Base-by-base conservation (phyloP, 1,284 basidiomycete genomes). In the Boletus sp. region DNA sequence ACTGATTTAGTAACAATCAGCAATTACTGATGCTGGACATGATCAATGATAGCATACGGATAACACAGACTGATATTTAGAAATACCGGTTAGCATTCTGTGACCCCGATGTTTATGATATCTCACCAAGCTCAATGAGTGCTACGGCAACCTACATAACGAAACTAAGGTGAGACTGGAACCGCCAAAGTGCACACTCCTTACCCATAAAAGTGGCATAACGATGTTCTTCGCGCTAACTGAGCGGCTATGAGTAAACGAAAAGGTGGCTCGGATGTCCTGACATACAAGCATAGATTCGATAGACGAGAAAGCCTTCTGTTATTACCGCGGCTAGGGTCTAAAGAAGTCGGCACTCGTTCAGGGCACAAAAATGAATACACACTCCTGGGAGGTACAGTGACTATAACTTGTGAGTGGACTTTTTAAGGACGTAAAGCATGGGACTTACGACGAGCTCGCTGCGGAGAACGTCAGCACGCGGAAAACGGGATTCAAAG, bases 281-380 rank as follows among this genome's bases (percentile, higher is more conserved):
- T n/a, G 10, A 41, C 53, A 6, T 19, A 55, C 53, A 50, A 27
- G 35, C 4, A 8, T 60, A 57, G 12, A 57, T 33, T 22, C 57
- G 47, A 34, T 47, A 27, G 12, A 57, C 27, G 9, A 57, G 55
- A 39, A 45, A 57, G 0, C 46, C 39, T 36, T 60, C 52, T 2
- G 48, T 44, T 8, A 7, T 27, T 30, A 38, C 2, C 13, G 36
- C 27, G 9, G 17, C 44, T 4, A 45, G 10, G 7, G 8, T n/a
- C 44, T 46, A 37, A 39, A 38, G 6, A 26, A 12, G 10, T 46
- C 13, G 41, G 30, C 5, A 40, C 12, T 9, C 14, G 6, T 20
- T 25, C 7, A 4, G 7, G 27, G 12, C 9, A 17, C 0, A 7
- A 12, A 38, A 20, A 9, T 1, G n/a, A 12, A 16, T 5, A 13